Evolutionary conservation across 2,329 filamentous ascomycete species (phyloP).

Genomic region (Microcyclospora pomicola): DNA sequence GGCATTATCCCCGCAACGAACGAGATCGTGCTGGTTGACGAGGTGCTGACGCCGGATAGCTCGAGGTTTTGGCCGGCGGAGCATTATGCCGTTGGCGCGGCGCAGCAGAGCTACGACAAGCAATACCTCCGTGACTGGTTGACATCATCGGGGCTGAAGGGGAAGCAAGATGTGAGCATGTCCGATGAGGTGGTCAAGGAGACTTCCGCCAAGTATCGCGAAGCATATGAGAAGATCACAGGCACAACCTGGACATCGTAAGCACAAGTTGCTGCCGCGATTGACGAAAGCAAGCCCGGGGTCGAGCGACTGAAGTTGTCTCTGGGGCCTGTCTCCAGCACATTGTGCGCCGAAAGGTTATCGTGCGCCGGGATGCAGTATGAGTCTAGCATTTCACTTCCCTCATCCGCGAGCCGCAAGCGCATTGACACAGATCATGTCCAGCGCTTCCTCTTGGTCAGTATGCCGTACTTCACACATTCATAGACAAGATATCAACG

Average conservation of each 20-base stretch:
- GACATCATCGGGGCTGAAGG: slow-evolving; percentile 56
- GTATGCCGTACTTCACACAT: no score
- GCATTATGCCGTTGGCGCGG: slow-evolving; percentile 55
- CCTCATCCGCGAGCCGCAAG: no score
- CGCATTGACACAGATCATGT: no score
- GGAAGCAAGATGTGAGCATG: slow-evolving; percentile 58
- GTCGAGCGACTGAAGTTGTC: no score
- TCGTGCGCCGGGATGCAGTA: no score
- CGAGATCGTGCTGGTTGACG: slow-evolving; percentile 64
- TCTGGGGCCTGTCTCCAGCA: no score
- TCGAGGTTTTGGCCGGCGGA: slow-evolving; percentile 77
- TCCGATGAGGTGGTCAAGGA: slow-evolving; percentile 54
- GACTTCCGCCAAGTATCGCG: slow-evolving; percentile 59
- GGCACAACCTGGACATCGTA: slow-evolving; percentile 7
- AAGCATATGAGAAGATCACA: slow-evolving; percentile 55
- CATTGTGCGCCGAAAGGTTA: no score
- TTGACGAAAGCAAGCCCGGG: no score
- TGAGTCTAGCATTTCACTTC: no score
- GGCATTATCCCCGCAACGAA: slow-evolving; percentile 47
- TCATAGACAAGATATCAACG: no score
- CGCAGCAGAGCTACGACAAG: slow-evolving; percentile 81
- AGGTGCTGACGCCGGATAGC: slow-evolving; percentile 63
- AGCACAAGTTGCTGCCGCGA: no score
- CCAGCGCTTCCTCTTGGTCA: no score
- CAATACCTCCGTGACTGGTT: slow-evolving; percentile 65